These are phyloP conservation scores for Candida argentea DNA, from an alignment of 805 yeast species.

Conservation along the genomic window DNA sequence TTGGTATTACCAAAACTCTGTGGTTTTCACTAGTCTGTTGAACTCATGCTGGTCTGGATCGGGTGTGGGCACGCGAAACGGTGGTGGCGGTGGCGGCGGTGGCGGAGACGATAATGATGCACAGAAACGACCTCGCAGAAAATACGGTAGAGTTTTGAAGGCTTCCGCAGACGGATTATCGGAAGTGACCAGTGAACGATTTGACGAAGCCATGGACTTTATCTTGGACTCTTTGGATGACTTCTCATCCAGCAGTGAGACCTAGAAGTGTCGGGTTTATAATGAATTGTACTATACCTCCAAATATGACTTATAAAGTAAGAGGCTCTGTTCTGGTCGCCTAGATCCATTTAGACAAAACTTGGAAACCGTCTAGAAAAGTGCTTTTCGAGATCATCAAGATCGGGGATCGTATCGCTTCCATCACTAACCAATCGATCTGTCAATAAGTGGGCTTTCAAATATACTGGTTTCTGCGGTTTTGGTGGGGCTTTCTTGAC, in stretches of 20 bases:
- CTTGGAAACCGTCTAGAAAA: conserved; percentile 55
- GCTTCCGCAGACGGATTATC: conserved; percentile 65
- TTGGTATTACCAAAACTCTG: conserved; percentile 83
- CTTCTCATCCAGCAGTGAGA: conserved; percentile 11
- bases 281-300: conserved; percentile 1
- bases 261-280: conserved; percentile 3
- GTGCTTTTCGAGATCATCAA: conserved; percentile 49
- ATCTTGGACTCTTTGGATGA: conserved; percentile 72
- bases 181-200: conserved; percentile 69
- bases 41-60: conserved; percentile 73
- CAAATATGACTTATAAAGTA: too few relatives aligned
- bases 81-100: conserved; percentile 12
- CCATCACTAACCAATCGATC: conserved; percentile 21
- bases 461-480: conserved; percentile 52
- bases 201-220: conserved; percentile 80
- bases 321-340: too few relatives aligned
- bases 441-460: conserved; percentile 25
- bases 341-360: conserved; percentile 27
- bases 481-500: conserved; percentile 45
- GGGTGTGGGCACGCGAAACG: too few relatives aligned
- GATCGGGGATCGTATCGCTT: conserved; percentile 40
- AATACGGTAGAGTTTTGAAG: conserved; percentile 80
- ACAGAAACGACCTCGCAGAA: conserved; percentile 71
- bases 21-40: conserved; percentile 63
- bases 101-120: conserved; percentile 17